Evolutionary conservation across 306 rosid genomes (phyloP), one percentile per base, ranked within the genome.

Genomic region (Castanospermum australe): DNA sequence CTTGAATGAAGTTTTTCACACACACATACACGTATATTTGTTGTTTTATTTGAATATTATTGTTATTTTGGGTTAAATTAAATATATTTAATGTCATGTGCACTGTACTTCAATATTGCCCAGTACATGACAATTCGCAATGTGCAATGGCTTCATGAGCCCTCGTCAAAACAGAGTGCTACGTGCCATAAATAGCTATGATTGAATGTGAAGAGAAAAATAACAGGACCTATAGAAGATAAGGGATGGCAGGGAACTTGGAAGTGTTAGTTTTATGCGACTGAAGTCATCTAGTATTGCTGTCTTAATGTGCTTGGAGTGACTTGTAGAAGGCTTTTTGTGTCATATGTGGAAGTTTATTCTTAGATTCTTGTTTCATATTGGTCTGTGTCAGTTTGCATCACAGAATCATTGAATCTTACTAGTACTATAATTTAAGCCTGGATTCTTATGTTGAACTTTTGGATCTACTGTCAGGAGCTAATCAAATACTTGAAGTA

Each of bases 401-500:
- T 60, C 66, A 35, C 33, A 45, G 55, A 18, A 28, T 72, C 70
- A 4, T 15, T 79, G 44, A 60, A 47, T 60, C 12, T 48, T 44
- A 22, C 24, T 22, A 13, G 15, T 22, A 7, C 42, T 11, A 59
- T 32, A 33, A 15, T 79, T 59, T 47, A 41, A 42, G 64, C 48
- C 55, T 65, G 13, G 20, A 56, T 55, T 30, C 21, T 33, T 22
- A 22, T 60, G 35, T 24, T 61, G 35, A 60, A 36, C 50, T 41
- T 50, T 52, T 61, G 65, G 20, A 32, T 17, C 39, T 51, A 25
- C 66, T 47, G 6, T 51, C 44, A 90, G 97, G 95, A 90, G 74
- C 93, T 90, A 50, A 88, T 92, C 71, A 82, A 83, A 64, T 90
- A 87, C 79, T 84, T 92, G 67, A 90, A 92, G 85, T 76, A 87